Percentiles rank a stretch among this genome's conserved stretches.
Evolutionary conservation across 106 monocot genomes (phyloP).

Genomic region (Dendrobium officinale): DNA sequence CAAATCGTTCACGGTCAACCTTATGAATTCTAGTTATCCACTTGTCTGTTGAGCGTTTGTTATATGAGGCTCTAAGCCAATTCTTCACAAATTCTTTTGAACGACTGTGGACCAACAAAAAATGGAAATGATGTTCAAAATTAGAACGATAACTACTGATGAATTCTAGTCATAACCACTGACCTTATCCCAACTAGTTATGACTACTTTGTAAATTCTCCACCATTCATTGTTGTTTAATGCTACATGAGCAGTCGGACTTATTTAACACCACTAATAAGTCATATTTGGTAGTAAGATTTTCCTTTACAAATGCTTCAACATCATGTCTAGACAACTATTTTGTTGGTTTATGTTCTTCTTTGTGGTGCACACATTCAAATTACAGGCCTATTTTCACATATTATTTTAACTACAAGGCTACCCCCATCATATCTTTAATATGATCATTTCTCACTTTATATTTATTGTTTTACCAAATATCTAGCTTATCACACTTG

Average conservation of each 20-base stretch:
- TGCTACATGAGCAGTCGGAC: not conserved
- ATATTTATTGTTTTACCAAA: too few species aligned
- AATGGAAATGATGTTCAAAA: not conserved
- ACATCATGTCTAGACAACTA: not conserved
- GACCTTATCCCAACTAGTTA: not conserved
- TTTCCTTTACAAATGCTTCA: not conserved
- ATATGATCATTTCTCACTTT: too few species aligned
- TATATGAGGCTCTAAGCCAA: too few species aligned
- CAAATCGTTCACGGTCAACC: too few species aligned
- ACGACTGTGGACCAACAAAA: not conserved
- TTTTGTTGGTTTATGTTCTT: not conserved
- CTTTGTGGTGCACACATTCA: not conserved
- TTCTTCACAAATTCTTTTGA: too few species aligned
- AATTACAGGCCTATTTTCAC: not conserved
- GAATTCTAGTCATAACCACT: not conserved
- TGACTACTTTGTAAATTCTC: not conserved
- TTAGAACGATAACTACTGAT: not conserved
- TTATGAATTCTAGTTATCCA: too few species aligned
- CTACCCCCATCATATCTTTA: too few species aligned
- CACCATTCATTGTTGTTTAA: not conserved
- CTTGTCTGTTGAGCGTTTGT: too few species aligned
- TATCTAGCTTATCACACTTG: too few species aligned
- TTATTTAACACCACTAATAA: not conserved
- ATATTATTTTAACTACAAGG: not conserved
- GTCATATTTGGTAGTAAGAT: too few species aligned